Evolutionary conservation across 306 rosid genomes (phyloP).

Genomic region (Cicer judaicum): DNA sequence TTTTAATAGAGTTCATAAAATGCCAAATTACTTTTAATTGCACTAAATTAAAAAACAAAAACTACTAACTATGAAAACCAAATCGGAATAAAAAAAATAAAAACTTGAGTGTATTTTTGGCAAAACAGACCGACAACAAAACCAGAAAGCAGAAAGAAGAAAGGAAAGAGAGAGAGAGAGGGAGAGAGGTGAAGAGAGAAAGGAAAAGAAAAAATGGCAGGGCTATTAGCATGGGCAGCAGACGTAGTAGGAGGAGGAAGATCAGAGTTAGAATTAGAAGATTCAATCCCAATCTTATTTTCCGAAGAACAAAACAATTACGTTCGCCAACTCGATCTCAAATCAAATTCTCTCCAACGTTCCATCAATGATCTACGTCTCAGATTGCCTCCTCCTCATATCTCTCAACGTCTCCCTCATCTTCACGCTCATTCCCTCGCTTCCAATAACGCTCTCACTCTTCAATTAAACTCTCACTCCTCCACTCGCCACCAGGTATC

Average conservation of each 20-base stretch:
- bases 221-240: constrained; percentile 96
- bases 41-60: too few species aligned
- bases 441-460: constrained; percentile 69
- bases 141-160: too few species aligned
- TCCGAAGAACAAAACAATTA: constrained; percentile 69
- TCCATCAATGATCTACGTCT: constrained; percentile 85
- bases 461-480: constrained; percentile 54
- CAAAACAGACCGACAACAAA: too few species aligned
- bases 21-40: too few species aligned
- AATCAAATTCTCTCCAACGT: constrained; percentile 68
- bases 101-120: too few species aligned
- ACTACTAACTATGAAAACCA: too few species aligned
- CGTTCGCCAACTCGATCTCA: constrained; percentile 65
- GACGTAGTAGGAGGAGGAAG: constrained; percentile 81
- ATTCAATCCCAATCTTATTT: constrained; percentile 63
- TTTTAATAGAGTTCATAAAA: too few species aligned
- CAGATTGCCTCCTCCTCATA: constrained; percentile 84
- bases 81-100: too few species aligned
- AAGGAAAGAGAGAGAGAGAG: neutral
- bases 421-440: constrained; percentile 95
- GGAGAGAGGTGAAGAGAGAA: neutral
- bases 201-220: constrained; percentile 63
- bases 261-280: constrained; percentile 39
- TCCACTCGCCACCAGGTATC: constrained; percentile 62
- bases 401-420: constrained; percentile 91